Base-by-base conservation (phyloP, 2,329 filamentous ascomycete species). In the Sclerotiophoma versabilis region DNA sequence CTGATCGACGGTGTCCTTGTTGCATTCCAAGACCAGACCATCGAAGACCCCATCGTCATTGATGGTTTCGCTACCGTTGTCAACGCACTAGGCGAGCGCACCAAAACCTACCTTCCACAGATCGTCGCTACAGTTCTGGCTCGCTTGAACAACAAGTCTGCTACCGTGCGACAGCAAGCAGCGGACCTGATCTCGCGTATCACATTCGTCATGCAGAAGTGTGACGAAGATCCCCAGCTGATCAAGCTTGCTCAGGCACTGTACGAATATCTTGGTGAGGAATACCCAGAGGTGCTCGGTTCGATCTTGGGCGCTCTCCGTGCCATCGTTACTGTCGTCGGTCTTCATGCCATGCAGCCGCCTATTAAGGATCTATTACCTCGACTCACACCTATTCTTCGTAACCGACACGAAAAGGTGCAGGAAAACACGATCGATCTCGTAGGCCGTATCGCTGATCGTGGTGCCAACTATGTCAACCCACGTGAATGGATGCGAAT, bases 401-500 rank as follows among this genome's bases (percentile, higher is more conserved):
- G 95, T 72, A 99, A 99, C 78, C 90, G 95, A 60, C 95, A 99
- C 79, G 95, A 99, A 73, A 99, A 99, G 78, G 96, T 99, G 36
- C 95, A 99, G 75, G 95, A 99, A 71, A 99, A 99, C 77, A 98
- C 95, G 0, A 98, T 99, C 67, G 95, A 99, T 74, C 84, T 99
- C 2, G 95, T 99, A 17, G 95, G 95, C 50, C 93, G 95, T 82
- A 98, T 99, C 66, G 95, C 96, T 14, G 95, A 99, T 77, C 90
- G 95, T 63, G 96, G 95, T 1, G 93, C 95, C 1, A 95, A 99
- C 76, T 93, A 90, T 60, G 95, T 99, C 73, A 96, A 96, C 72
- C 93, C 95, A 12, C 87, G 95, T 70, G 95, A 99, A 77, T 99
- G 95, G 95, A 99, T 99, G 96, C 88, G 95, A 74, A 99, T 99